phyloP scores from a whole-genome alignment of 148 eudicot genomes.

The Silene conica region DNA sequence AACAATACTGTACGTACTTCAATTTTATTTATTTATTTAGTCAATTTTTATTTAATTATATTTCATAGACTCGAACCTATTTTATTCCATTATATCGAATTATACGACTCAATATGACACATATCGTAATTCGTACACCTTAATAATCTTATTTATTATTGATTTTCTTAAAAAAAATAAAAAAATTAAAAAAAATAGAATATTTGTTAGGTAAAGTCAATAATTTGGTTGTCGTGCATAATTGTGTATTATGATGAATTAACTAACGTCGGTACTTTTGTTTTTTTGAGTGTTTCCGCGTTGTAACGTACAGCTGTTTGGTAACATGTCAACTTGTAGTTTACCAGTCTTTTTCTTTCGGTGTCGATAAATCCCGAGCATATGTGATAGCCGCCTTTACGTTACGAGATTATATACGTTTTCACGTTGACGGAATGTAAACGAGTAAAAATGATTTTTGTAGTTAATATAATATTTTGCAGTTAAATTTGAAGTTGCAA shows the following conservation, averaged over 20 bases:
- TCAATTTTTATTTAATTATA: background rate
- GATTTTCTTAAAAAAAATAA: too few species aligned
- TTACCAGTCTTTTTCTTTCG: too few species aligned
- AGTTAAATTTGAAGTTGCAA: conserved; percentile 29
- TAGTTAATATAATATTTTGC: background rate
- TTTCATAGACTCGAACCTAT: too few species aligned
- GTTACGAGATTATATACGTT: too few species aligned
- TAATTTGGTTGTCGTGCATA: background rate
- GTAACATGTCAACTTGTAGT: background rate
- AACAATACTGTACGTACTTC: conserved; percentile 33
- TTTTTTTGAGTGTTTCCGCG: background rate
- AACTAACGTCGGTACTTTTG: background rate
- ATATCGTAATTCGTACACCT: too few species aligned
- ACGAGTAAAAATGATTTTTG: too few species aligned
- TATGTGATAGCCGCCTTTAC: too few species aligned
- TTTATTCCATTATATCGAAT: too few species aligned
- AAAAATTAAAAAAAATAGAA: background rate
- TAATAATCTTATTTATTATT: too few species aligned
- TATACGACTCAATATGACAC: too few species aligned
- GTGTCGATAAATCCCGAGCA: too few species aligned
- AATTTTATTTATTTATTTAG: background rate
- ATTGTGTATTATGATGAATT: background rate
- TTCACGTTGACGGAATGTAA: too few species aligned
- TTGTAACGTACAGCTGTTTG: background rate
- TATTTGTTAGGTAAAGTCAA: background rate